Percentiles rank a stretch among this genome's conserved stretches.
Conservation (phyloP, 306 rosid species). For the Senna siamea region DNA sequence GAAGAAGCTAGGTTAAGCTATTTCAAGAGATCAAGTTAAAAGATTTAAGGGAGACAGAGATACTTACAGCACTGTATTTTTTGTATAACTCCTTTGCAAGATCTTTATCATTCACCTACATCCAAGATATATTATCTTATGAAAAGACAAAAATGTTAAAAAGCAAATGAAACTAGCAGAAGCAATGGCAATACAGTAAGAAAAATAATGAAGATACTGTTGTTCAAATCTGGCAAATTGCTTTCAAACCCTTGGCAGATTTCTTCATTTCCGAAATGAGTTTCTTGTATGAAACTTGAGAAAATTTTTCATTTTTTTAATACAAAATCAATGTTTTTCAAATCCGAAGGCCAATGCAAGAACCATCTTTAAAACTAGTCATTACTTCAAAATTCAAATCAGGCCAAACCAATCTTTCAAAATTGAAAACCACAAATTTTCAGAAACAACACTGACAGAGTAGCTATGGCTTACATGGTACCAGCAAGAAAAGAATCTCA, state of each 20-base stretch:
- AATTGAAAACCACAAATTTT: slow-evolving; percentile 20
- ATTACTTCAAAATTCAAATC: slow-evolving; percentile 1
- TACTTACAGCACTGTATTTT: slow-evolving; percentile 90
- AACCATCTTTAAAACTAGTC: background rate
- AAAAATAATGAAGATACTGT: background rate
- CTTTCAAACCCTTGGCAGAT: background rate
- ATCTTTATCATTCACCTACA: slow-evolving; percentile 85
- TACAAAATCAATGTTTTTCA: too few relatives aligned
- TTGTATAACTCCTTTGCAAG: slow-evolving; percentile 92
- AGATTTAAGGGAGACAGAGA: slow-evolving; percentile 20
- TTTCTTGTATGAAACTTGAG: slow-evolving; percentile 20
- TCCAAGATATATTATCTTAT: slow-evolving; percentile 14
- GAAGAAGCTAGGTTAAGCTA: slow-evolving; percentile 23
- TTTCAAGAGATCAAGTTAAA: slow-evolving; percentile 32
- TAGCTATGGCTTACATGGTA: slow-evolving; percentile 2
- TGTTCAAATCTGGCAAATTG: too few relatives aligned
- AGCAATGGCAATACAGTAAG: background rate
- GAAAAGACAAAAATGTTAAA: background rate
- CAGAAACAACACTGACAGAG: slow-evolving; percentile 18
- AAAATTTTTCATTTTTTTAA: too few relatives aligned
- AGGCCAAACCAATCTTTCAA: background rate
- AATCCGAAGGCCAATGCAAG: slow-evolving; percentile 11
- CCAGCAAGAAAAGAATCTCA: slow-evolving; percentile 21
- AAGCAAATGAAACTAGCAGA: background rate
- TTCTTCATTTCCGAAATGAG: background rate